Base-by-base conservation (phyloP, 352 stramenopile species). In the Pythium vanterpoolii region DNA sequence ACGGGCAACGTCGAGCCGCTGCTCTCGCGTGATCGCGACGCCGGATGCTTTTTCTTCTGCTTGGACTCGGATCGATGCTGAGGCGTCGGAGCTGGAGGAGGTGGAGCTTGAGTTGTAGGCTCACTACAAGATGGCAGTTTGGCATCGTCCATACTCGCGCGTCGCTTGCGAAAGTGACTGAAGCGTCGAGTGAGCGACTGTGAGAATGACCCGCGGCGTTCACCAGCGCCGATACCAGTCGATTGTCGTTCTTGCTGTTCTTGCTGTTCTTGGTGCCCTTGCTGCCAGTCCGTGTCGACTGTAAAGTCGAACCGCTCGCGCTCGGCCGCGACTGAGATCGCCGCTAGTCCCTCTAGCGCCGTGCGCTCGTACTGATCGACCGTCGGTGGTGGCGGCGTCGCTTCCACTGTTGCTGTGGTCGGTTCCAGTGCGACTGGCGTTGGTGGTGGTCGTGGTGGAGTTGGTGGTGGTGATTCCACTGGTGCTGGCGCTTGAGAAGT, bases 321-420 rank as follows among this genome's bases (percentile, higher is more conserved):
- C 19, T 62, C 62, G 3, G 55, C 36, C 5, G 67, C 62, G 11
- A 50, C 57, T 24, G 66, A 63, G 36, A 74, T 74, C 14, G 67
- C 67, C 4, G 66, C 40, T 11, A 71, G 62, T 16, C 62, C 62
- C 19, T 53, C 24, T 4, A 74, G 57, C 6, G 50, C 39, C 8
- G 62, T 52, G 13, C 53, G 67, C 1, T 39, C 19, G 46, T 56
- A 61, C 45, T 18, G 36, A 19, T 49, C 36, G 23, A 47, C 34
- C 23, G n/a, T 36, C 21, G 36, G 26, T 39, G 24, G 24, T 24
- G 16, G 4, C n/a, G n/a, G n/a, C n/a, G 33, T 14, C 33, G 14
- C 33, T 39, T 14, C 33, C 33, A 14, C 33, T 8, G 33, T 39
- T 39, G 33, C 33, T 39, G 10, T 5, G 30, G 18, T 49, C 33